A percentile compares a stretch with the other conserved stretches of the same genome.
phyloP scores from a whole-genome alignment of 164 flowering plant genomes.

The Litsea cubeba region DNA sequence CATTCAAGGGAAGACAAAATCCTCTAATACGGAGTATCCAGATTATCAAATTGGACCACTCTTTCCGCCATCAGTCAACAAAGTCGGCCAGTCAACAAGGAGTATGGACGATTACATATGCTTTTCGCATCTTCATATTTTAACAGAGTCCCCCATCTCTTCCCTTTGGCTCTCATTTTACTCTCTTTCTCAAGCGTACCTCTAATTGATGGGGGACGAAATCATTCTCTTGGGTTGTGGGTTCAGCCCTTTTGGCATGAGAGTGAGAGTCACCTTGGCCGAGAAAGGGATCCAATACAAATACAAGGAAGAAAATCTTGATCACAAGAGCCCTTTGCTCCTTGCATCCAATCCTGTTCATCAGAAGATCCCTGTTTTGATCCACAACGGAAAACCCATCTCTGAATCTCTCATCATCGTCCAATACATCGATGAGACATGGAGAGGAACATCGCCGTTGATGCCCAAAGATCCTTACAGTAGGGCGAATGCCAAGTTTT shows the following conservation, averaged over 20 bases:
- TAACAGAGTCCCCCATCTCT: too few species aligned
- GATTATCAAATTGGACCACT: too few species aligned
- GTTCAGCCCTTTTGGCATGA: background rate
- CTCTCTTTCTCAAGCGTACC: too few species aligned
- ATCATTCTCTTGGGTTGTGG: slow-evolving; percentile 7
- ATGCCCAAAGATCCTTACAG: slow-evolving; percentile 15
- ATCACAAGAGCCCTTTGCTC: slow-evolving; percentile 9
- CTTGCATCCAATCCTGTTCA: slow-evolving; percentile 1
- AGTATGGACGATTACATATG: too few species aligned
- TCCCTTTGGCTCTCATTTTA: too few species aligned
- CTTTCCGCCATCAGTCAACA: too few species aligned
- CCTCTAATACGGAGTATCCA: too few species aligned
- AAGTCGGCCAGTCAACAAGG: too few species aligned
- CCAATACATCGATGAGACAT: slow-evolving; percentile 11
- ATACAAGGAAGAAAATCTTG: background rate
- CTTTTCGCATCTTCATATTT: too few species aligned
- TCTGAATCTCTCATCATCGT: slow-evolving; percentile 22
- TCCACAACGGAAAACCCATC: slow-evolving; percentile 16
- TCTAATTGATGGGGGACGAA: background rate
- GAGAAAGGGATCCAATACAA: slow-evolving; percentile 1
- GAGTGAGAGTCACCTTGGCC: slow-evolving; percentile 8
- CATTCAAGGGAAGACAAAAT: too few species aligned
- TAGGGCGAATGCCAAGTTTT: slow-evolving; percentile 13
- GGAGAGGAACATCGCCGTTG: background rate
- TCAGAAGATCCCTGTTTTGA: slow-evolving; percentile 12